phyloP scores from a whole-genome alignment of 2,329 filamentous ascomycete species.

The Colletotrichum sp. region DNA sequence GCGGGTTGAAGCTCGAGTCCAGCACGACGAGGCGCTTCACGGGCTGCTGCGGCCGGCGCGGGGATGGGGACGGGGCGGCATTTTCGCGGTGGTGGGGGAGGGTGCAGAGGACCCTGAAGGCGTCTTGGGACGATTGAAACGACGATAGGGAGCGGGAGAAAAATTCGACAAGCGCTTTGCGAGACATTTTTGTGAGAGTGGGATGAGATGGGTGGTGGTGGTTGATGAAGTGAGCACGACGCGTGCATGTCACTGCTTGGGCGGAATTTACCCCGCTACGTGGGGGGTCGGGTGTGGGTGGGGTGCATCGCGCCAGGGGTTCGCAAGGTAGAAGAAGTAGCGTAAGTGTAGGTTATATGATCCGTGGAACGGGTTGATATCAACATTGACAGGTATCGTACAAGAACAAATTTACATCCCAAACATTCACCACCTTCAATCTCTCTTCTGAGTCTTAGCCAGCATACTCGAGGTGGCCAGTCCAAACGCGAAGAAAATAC shows the following conservation, averaged over 20 bases:
- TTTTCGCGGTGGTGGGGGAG: slow-evolving; percentile 28
- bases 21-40: slow-evolving; percentile 56
- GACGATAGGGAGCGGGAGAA: slow-evolving; percentile 49
- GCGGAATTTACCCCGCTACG: slow-evolving; percentile 15
- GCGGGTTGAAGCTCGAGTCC: slow-evolving; percentile 74
- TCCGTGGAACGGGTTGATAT: background rate
- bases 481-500: slow-evolving; percentile 31
- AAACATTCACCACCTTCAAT: background rate
- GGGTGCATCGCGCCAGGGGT: background rate
- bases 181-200: background rate
- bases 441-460: background rate
- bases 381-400: background rate
- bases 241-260: background rate
- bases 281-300: background rate
- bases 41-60: background rate
- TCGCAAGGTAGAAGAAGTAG: background rate
- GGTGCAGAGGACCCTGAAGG: slow-evolving; percentile 52
- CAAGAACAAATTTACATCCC: background rate
- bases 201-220: background rate
- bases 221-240: background rate
- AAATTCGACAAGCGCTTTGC: slow-evolving; percentile 39
- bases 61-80: slow-evolving; percentile 24
- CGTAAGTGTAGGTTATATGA: background rate
- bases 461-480: slow-evolving; percentile 22
- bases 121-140: slow-evolving; percentile 48